Base-by-base conservation (phyloP, 2,329 filamentous ascomycete species). In the Fusarium humuli region DNA sequence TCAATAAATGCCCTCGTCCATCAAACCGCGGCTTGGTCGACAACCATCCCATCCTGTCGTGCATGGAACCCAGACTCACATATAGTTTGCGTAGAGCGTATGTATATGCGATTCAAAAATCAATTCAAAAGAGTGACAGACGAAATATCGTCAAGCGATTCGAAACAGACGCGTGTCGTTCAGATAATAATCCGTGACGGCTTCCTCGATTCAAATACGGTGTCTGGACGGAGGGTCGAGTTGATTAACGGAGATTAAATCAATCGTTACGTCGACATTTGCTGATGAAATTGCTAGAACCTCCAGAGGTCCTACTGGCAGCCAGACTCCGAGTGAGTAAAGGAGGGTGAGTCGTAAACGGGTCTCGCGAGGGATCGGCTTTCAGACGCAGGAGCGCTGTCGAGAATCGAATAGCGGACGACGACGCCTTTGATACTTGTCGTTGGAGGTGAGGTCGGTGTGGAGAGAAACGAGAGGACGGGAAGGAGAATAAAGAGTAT, bases 81-180 rank as follows among this genome's bases (percentile, higher is more conserved):
- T 76, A 68, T 76, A 75, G 25, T 59, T 74, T 75, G 74, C 74
- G 65, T 75, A 69, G 67, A 74, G 74, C 75, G 73, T 76, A 64
- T 71, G 72, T 76, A 70, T 73, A 63, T 75, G 73, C 67, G 56
- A 56, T 72, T 74, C 61, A 57, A 72, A 72, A 66, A 75, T 81
- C 70, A 66, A 64, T 57, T 75, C 47, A 83, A 83, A 83, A 67
- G 83, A 84, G 83, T 76, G 83, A 81, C 81, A 77, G 82, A 83
- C 82, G 81, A 82, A 77, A 80, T 79, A 73, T 82, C 81, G 82
- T 82, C 81, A 73, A 78, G 77, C 61, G 62, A 67, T 71, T 73
- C 72, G 69, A 71, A 75, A 75, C 68, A 73, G 69, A 67, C 54
- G 70, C 70, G 60, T 71, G 69, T 76, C 75, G 75, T 78, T 73